phyloP scores from a whole-genome alignment of 192 early-diverging fungal species.

The Chytriomyces confervae region DNA sequence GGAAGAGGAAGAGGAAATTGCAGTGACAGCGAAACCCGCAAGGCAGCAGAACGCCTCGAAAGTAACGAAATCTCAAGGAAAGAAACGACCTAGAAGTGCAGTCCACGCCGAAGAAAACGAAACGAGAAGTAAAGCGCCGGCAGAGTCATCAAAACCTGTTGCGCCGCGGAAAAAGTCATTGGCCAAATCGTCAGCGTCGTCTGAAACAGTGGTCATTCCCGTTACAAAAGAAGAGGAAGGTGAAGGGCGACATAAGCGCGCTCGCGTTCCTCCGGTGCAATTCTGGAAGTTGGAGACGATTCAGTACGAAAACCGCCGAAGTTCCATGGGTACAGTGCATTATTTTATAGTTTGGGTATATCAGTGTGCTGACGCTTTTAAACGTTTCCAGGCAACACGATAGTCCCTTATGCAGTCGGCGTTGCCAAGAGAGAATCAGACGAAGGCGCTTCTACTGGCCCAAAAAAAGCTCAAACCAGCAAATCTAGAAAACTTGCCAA shows the following conservation, averaged over 20 bases:
- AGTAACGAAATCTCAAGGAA: background rate
- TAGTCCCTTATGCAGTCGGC: constrained; percentile 39
- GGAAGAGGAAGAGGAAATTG: constrained; percentile 23
- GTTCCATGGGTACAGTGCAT: background rate
- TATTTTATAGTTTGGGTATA: background rate
- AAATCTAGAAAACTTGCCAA: constrained; percentile 22
- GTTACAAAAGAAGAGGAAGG: constrained; percentile 28
- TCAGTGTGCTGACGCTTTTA: too few species aligned
- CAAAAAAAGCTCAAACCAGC: too few species aligned
- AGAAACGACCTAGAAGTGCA: background rate
- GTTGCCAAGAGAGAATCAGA: constrained; percentile 36
- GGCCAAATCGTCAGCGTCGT: background rate
- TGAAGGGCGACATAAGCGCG: constrained; percentile 27
- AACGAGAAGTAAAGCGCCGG: background rate
- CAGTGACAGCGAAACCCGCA: background rate
- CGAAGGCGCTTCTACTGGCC: background rate
- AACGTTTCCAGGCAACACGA: background rate
- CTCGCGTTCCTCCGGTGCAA: constrained; percentile 39
- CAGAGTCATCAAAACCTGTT: background rate
- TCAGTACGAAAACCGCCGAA: constrained; percentile 36
- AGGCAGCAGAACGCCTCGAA: background rate
- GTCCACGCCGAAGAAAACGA: background rate
- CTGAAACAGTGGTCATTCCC: background rate
- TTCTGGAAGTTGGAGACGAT: constrained; percentile 51
- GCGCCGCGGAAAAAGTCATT: background rate